Evolutionary conservation across 2,329 filamentous ascomycete species (phyloP).

Genomic region (Camillea tinctor): DNA sequence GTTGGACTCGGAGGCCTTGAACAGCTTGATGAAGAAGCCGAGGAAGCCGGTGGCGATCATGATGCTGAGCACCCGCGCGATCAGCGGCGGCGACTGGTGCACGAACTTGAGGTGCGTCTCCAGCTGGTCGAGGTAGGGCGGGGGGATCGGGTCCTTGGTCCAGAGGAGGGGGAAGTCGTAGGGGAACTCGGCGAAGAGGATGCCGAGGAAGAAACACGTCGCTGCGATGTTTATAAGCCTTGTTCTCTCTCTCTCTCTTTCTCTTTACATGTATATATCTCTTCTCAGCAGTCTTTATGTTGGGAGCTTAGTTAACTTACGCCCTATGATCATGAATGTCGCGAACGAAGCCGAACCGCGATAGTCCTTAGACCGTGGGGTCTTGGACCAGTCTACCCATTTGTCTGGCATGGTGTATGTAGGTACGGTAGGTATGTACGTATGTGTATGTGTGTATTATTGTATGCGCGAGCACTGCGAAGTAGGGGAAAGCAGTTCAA

Average conservation of each 20-base stretch:
- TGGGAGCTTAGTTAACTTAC: conserved; percentile 56
- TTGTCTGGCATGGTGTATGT: conserved; percentile 29
- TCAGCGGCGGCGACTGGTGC: conserved; percentile 86
- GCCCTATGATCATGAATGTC: conserved; percentile 94
- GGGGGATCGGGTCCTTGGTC: conserved; percentile 63
- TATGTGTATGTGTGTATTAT: too few species aligned
- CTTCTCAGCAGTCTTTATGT: conserved; percentile 8
- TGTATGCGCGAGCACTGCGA: too few species aligned
- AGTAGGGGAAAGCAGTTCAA: too few species aligned
- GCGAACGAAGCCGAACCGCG: conserved; percentile 73
- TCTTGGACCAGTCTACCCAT: conserved; percentile 56
- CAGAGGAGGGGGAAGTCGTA: conserved; percentile 93
- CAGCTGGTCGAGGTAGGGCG: conserved; percentile 76
- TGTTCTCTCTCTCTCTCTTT: not conserved
- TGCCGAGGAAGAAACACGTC: conserved; percentile 95
- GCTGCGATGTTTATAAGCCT: conserved; percentile 45
- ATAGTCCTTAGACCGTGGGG: conserved; percentile 56
- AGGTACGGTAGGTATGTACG: too few species aligned
- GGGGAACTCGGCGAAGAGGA: conserved; percentile 93
- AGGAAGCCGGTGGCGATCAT: conserved; percentile 83
- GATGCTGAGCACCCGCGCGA: conserved; percentile 91
- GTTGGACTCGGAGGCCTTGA: conserved; percentile 89
- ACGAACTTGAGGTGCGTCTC: conserved; percentile 90
- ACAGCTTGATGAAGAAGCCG: conserved; percentile 92
- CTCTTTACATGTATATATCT: not conserved